Evolutionary conservation across 225 moss, liverwort and hornwort genomes (phyloP).

Genomic region (Asterella californica): DNA sequence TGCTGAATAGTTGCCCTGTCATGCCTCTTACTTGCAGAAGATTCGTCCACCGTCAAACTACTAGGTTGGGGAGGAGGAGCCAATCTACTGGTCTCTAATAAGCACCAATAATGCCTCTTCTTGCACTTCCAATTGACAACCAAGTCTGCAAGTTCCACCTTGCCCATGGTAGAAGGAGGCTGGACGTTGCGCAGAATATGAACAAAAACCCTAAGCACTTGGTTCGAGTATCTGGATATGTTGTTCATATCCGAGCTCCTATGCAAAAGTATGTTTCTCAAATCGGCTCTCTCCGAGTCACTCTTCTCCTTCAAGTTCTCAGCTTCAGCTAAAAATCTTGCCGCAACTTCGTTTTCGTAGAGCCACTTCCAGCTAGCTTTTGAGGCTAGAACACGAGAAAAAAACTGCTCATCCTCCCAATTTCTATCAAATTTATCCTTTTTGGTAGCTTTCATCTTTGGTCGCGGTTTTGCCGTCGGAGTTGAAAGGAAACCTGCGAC

Average conservation of each 20-base stretch:
- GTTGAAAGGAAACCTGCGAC: neutral
- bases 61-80: neutral
- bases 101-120: conserved; percentile 39
- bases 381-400: conserved; percentile 22
- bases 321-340: conserved; percentile 40
- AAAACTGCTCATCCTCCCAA: neutral
- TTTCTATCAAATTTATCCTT: conserved; percentile 1
- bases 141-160: conserved; percentile 38
- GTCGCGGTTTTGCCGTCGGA: conserved; percentile 8
- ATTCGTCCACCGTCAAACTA: conserved; percentile 4
- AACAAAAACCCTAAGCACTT: conserved; percentile 41
- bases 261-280: conserved; percentile 29
- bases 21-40: neutral
- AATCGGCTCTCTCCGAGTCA: conserved; percentile 27
- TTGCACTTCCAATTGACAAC: conserved; percentile 50
- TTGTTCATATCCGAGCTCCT: conserved; percentile 39
- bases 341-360: conserved; percentile 17
- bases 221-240: conserved; percentile 33
- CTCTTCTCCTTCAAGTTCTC: conserved; percentile 28
- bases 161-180: conserved; percentile 33
- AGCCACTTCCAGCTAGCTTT: conserved; percentile 46
- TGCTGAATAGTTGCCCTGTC: neutral
- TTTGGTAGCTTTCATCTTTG: conserved; percentile 12
- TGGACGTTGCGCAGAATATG: conserved; percentile 41
- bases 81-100: conserved; percentile 35